Evolutionary conservation across 2,329 filamentous ascomycete species (phyloP), one percentile per base, ranked within the genome.

Genomic region (Calonectria pteridis): DNA sequence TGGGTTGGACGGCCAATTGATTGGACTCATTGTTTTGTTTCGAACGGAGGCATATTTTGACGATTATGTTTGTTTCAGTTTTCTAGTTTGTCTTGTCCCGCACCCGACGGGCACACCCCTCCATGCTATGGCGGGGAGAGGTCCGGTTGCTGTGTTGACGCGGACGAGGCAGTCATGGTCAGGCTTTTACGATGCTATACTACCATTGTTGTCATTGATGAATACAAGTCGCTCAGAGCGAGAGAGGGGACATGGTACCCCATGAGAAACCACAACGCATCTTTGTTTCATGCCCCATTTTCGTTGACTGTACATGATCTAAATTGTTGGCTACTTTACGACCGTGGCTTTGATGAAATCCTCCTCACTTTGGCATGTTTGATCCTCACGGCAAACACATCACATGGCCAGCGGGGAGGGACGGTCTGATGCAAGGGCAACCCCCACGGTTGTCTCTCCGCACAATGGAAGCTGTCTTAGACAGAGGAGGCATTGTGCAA

Each of bases 1-100:
- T 18, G 37, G 59, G 40, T 49, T 20, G 53, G n/a, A 18, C 16
- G 63, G 43, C 40, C 23, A 28, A 67, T 31, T 46, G 59, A 63
- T 40, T n/a, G 23, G 28, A 64, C 64, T 46, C 62, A 53, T 33
- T 69, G 46, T 70, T 53, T 67, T 75, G 62, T 75, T 53, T 68
- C 50, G 20, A 40, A 50, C 58, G 53, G 35, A 66, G 62, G 66
- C 59, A 73, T 31, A 63, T 67, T 67, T 66, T 63, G 58, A 64
- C 55, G 71, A 69, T 31, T 23, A 73, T 65, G 59, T 64, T 40
- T 33, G 67, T 43, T 68, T 55, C n/a, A 67, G 76, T 71, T 68
- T 63, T 63, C 20, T 58, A 33, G 26, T 49, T 67, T 51, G 26
- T 58, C 37, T 43, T 20, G 23, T 31, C 53, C 46, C 63, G 51